phyloP scores from a whole-genome alignment of 257 asterid genomes.

The Nicotiana tomentosiformis region DNA sequence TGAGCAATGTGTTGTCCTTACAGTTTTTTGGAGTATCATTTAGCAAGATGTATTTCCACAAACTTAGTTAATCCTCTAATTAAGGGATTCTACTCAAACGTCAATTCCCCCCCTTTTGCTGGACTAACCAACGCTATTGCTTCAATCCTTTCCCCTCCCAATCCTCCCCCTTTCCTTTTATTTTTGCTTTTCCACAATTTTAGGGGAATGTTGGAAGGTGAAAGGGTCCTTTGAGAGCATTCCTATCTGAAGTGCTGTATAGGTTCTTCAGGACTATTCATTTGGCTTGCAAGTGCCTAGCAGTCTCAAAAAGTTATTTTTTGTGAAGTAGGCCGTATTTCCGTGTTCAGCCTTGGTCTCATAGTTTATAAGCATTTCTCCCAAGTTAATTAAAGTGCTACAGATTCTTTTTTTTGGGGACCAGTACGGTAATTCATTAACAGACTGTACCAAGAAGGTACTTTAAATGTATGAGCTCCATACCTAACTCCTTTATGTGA shows the following conservation, averaged over 20 bases:
- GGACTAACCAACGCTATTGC: neutral
- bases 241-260: neutral
- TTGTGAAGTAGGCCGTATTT: neutral
- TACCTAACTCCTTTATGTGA: neutral
- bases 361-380: neutral
- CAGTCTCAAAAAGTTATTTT: neutral
- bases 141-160: neutral
- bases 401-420: neutral
- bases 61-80: too few species aligned
- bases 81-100: neutral
- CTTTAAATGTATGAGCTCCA: neutral
- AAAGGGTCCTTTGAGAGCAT: neutral
- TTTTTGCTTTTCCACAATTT: neutral
- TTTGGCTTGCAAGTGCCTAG: neutral
- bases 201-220: neutral
- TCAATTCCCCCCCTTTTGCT: neutral
- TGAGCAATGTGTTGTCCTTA: neutral
- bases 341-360: neutral
- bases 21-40: neutral
- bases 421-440: neutral
- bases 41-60: neutral
- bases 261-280: conserved; percentile 1
- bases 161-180: neutral
- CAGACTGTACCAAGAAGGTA: neutral
- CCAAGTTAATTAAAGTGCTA: neutral